phyloP scores from a whole-genome alignment of 1,284 basidiomycete genomes.

The Limonomyces culmigenus region DNA sequence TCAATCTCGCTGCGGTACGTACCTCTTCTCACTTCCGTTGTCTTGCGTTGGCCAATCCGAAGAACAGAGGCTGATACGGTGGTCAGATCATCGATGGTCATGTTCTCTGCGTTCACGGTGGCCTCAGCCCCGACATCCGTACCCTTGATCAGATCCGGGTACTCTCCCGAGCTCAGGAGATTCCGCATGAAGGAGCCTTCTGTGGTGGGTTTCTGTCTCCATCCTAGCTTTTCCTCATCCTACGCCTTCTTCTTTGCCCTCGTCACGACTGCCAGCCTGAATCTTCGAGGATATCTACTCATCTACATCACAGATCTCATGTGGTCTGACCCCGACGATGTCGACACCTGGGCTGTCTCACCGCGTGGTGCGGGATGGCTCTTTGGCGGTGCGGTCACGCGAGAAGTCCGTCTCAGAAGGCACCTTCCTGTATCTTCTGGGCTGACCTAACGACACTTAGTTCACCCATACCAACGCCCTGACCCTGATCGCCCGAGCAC shows the following conservation, averaged over 20 bases:
- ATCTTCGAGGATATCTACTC: background rate
- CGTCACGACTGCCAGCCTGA: background rate
- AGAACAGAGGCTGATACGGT: background rate
- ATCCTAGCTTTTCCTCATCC: background rate
- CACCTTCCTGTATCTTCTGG: background rate
- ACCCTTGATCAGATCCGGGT: slow-evolving; percentile 88
- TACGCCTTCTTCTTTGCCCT: slow-evolving; percentile 1
- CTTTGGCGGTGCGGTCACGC: slow-evolving; percentile 79
- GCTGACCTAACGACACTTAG: slow-evolving; percentile 19
- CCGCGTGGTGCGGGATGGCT: slow-evolving; percentile 93
- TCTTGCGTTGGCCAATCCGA: background rate
- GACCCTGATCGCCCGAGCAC: slow-evolving; percentile 76
- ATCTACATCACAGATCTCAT: slow-evolving; percentile 58
- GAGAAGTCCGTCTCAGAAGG: slow-evolving; percentile 37
- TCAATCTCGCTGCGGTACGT: slow-evolving; percentile 84
- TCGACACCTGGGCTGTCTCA: slow-evolving; percentile 90
- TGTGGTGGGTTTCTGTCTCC: slow-evolving; percentile 43
- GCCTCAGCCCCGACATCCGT: slow-evolving; percentile 81
- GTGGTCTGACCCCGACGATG: slow-evolving; percentile 97
- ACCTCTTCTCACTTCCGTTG: background rate
- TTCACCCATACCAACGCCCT: slow-evolving; percentile 88
- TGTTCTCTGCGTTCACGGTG: slow-evolving; percentile 86
- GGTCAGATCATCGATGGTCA: slow-evolving; percentile 82
- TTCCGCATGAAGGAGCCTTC: slow-evolving; percentile 95
- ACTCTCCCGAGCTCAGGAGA: slow-evolving; percentile 83